phyloP scores from a whole-genome alignment of 2,329 filamentous ascomycete genomes.

The Colletotrichum sp. region DNA sequence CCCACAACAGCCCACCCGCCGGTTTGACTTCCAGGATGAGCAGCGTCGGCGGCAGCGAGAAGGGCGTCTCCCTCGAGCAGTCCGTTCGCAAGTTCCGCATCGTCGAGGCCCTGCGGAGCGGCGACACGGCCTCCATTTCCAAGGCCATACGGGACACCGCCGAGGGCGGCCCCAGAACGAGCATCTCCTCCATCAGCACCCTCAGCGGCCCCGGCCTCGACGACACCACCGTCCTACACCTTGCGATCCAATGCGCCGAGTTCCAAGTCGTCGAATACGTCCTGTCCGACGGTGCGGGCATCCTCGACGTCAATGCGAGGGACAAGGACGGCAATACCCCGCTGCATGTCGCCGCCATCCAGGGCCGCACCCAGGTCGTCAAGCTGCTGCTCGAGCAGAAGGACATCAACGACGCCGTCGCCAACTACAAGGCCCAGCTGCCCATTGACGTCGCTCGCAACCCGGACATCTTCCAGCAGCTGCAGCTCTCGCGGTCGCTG shows the following conservation, averaged over 20 bases:
- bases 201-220: constrained; percentile 58
- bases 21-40: constrained; percentile 19
- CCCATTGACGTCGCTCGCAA: constrained; percentile 89
- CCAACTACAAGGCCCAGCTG: constrained; percentile 84
- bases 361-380: constrained; percentile 82
- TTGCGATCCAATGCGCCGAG: constrained; percentile 96
- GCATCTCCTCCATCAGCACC: constrained; percentile 58
- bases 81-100: constrained; percentile 93
- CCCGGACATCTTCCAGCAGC: constrained; percentile 92
- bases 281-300: constrained; percentile 72
- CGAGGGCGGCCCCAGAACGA: constrained; percentile 57
- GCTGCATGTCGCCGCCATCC: constrained; percentile 82
- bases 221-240: constrained; percentile 88
- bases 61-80: constrained; percentile 76
- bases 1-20: constrained; percentile 31
- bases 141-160: constrained; percentile 77
- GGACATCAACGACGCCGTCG: constrained; percentile 84
- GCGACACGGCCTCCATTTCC: constrained; percentile 88
- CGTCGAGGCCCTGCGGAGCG: constrained; percentile 89
- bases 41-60: constrained; percentile 36
- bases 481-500: constrained; percentile 87
- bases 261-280: constrained; percentile 92
- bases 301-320: constrained; percentile 83
- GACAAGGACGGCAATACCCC: constrained; percentile 96
- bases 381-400: constrained; percentile 82